Base-by-base conservation (phyloP, 1,139 yeast species). In the Candida neerlandica region DNA sequence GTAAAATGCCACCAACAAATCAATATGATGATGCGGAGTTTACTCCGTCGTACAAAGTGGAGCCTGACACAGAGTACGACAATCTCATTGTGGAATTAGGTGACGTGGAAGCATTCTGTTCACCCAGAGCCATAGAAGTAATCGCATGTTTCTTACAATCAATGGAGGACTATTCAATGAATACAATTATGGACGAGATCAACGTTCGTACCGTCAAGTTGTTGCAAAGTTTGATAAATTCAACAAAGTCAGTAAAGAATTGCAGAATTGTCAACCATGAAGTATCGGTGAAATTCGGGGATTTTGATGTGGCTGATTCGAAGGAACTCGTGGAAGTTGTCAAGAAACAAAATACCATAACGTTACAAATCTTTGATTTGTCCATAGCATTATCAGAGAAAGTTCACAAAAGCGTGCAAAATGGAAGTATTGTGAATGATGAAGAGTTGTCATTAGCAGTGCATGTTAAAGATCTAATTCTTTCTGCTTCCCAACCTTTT, bases 151-250 rank as follows among this genome's bases (percentile, higher is more conserved):
- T 76, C 6, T 45, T 71, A 1, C 67, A 69, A 9, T 70, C 72
- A 3, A 61, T 69, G 40, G 61, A 71, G 10, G 68, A 71, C n/a
- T 70, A 64, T 45, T 67, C 74, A 4, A 59, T 84, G 42, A 73
- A 75, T 23, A 71, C 77, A 6, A 67, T 82, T 2, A 70, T 91
- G 63, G 97, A 92, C 62, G 62, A 66, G 16, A 67, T 90, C 18
- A 96, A 91, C 52, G 66, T 81, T 23, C 78, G 81, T n/a, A 80
- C 86, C 2, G 73, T 89, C 11, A 66, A 65, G 35, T 62, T 70
- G 15, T 62, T 86, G 15, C 68, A 72, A 30, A 57, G 56, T 10
- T 62, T 73, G 19, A 65, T 80, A 47, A 59, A 64, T 9, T 70
- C 75, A 1, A 58, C 68, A 1, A 70, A 78, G 2, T 61, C 68